A percentile compares a stretch with the other conserved stretches of the same genome.
Conservation (phyloP, 768 basidiomycete species). For the Rhodosporidiobolus odoratus region DNA sequence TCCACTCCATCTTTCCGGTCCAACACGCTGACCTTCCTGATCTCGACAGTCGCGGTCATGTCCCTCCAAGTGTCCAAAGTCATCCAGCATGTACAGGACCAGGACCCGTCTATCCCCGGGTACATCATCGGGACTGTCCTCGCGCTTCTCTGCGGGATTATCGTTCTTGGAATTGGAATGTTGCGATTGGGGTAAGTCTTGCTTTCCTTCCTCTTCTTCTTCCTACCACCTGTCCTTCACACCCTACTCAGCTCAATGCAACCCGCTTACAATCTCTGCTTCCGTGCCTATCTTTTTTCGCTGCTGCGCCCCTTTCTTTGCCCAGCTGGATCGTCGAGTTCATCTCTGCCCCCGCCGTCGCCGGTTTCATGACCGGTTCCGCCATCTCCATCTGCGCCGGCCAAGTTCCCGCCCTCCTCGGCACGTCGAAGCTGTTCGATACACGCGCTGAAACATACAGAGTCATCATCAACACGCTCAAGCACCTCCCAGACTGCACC, state of each 20-base stretch:
- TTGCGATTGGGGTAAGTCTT: neutral
- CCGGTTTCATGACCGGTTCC: constrained; percentile 88
- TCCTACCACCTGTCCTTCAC: no score
- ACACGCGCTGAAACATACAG: constrained; percentile 76
- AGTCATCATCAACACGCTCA: constrained; percentile 89
- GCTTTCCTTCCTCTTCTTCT: neutral
- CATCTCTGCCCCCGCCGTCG: constrained; percentile 67
- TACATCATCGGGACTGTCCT: constrained; percentile 77
- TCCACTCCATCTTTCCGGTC: no score
- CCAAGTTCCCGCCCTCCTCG: constrained; percentile 85
- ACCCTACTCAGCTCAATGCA: no score
- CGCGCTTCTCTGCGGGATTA: constrained; percentile 82
- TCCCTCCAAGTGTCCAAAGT: constrained; percentile 60
- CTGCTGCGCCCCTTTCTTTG: no score
- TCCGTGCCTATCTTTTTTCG: no score
- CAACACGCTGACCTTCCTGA: no score
- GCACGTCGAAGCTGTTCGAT: constrained; percentile 45
- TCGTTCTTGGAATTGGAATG: constrained; percentile 59
- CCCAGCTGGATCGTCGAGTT: constrained; percentile 65
- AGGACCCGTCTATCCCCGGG: constrained; percentile 44
- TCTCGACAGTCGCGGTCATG: constrained; percentile 99
- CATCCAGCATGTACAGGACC: constrained; percentile 28
- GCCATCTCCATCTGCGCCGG: constrained; percentile 56
- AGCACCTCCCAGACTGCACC: constrained; percentile 56
- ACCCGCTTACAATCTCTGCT: no score